A percentile compares a stretch with the other conserved stretches of the same genome.
Evolutionary conservation across 371 early-diverging fungal genomes (phyloP).

Genomic region (Blakeslea trispora): DNA sequence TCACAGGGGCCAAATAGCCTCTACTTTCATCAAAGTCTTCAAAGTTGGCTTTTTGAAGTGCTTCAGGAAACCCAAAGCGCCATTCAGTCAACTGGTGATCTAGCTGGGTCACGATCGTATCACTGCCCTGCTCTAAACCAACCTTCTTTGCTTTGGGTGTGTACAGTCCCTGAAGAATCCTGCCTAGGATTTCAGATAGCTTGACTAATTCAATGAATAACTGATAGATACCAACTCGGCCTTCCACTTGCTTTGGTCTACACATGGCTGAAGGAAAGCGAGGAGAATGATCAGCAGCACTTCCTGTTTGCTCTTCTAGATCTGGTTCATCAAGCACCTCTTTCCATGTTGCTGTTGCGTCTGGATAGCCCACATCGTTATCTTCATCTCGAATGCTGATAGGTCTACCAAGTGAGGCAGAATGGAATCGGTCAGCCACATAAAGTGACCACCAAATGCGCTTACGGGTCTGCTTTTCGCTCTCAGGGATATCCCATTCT

Average conservation of each 20-base stretch:
- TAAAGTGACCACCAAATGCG: constrained; percentile 51
- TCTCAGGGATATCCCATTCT: constrained; percentile 46
- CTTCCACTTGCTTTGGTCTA: constrained; percentile 25
- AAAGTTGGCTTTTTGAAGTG: constrained; percentile 34
- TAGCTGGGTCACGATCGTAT: constrained; percentile 40
- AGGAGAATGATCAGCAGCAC: constrained; percentile 10
- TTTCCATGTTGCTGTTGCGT: constrained; percentile 37
- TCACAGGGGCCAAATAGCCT: constrained; percentile 42
- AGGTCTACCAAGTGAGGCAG: constrained; percentile 48
- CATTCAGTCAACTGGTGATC: constrained; percentile 49
- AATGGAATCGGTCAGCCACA: constrained; percentile 46
- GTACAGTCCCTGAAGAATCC: constrained; percentile 44
- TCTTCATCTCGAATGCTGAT: constrained; percentile 51
- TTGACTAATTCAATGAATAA: constrained; percentile 47
- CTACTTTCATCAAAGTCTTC: constrained; percentile 39
- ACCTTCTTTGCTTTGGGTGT: constrained; percentile 45
- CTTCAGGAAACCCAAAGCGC: constrained; percentile 46
- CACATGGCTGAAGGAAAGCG: constrained; percentile 43
- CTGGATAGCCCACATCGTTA: constrained; percentile 45
- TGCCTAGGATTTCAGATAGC: constrained; percentile 46
- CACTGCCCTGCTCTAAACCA: constrained; percentile 44
- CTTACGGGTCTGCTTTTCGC: constrained; percentile 48
- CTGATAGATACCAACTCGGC: constrained; percentile 37
- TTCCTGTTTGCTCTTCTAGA: constrained; percentile 12
- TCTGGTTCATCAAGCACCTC: constrained; percentile 45